Conservation (phyloP, 305 asterid species). For the Rubia occidens region DNA sequence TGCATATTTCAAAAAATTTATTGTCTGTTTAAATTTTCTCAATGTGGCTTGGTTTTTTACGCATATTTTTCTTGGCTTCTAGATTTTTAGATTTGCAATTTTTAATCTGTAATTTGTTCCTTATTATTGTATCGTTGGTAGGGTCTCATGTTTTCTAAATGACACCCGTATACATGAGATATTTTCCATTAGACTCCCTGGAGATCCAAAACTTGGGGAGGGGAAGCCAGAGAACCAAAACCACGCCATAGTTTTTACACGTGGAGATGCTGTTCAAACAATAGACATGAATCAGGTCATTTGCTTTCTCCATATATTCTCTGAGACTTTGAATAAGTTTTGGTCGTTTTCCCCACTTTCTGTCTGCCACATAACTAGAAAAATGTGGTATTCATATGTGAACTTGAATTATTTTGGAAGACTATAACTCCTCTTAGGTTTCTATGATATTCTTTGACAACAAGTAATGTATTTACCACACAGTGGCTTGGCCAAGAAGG, state of each 20-base stretch:
- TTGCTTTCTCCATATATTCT: slow-evolving; percentile 4
- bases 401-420: neutral
- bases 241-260: slow-evolving; percentile 88
- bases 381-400: neutral
- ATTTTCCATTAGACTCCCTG: slow-evolving; percentile 90
- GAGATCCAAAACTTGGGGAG: slow-evolving; percentile 98
- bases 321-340: neutral
- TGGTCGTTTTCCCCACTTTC: neutral
- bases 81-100: neutral
- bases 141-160: neutral
- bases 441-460: neutral
- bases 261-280: slow-evolving; percentile 95
- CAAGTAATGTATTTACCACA: neutral
- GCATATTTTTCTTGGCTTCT: neutral
- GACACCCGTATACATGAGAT: slow-evolving; percentile 49
- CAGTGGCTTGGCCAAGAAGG: neutral
- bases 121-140: slow-evolving; percentile 9
- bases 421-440: neutral
- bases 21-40: neutral
- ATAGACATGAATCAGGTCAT: slow-evolving; percentile 97
- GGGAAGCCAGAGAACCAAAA: slow-evolving; percentile 98
- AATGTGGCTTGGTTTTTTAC: neutral
- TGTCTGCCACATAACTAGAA: neutral
- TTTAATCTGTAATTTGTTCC: neutral
- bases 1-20: neutral